Evolutionary conservation across 495 filamentous ascomycete genomes (phyloP), one percentile per base, ranked within the genome.

Genomic region (Bathelium albidoporum): DNA sequence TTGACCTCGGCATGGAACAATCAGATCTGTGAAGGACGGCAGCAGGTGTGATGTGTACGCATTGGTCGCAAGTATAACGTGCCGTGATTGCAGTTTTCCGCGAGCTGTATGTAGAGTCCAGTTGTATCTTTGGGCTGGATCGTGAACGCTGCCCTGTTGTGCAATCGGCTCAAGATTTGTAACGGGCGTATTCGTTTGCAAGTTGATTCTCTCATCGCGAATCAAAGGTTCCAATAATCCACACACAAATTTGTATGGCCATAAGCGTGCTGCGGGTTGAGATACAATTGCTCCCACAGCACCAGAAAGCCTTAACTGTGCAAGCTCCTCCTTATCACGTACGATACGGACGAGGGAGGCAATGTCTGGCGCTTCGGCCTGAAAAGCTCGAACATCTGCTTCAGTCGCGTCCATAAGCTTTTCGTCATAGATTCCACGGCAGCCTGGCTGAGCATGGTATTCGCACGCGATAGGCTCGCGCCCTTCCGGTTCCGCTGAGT

Each of bases 241-340:
- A 0, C 85, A 78, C 9, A 94, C 83, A 20, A 91, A 81, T 69
- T 89, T 91, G 69, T 94, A 95, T 0, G 91, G 91, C 89, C 89
- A 95, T 0, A 85, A 61, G 18, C 78, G 77, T 0, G 75, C 81
- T 0, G 81, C 82, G 1, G 73, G 73, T 0, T 73, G 69, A 1
- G 76, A 73, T 0, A 83, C 29, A 1, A 73, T 72, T 2, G 80
- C 72, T 0, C 80, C 80, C 0, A 69, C 63, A 29, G 80, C 82
- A 11, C 66, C 68, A 1, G 77, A 71, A 32, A 85, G 74, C 9
- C 73, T 69, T 45, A 77, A 74, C 34, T 73, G 62, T 32, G 52
- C 61, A 52, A 80, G 60, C 18, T 68, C 66, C 0, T 64, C 68
- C 36, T 69, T 69, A 36, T 73, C 69, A 11, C 63, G 70, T 29